Conservation (phyloP, 1,284 basidiomycete species). For the Cutaneotrichosporon sp. region DNA sequence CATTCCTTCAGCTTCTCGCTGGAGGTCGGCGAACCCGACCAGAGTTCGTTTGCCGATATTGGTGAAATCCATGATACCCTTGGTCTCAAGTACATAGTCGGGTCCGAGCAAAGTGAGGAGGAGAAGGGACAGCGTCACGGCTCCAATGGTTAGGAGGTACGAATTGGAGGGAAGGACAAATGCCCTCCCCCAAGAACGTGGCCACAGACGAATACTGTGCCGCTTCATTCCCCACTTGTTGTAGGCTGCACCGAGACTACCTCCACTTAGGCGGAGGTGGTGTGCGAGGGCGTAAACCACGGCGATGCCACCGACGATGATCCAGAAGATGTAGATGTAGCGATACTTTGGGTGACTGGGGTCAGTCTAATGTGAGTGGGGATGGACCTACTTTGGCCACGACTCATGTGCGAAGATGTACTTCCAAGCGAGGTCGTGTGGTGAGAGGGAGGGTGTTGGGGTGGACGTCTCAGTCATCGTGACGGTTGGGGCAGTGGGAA, state of each 20-base stretch:
- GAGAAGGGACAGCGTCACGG: slow-evolving; percentile 57
- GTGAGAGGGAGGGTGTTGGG: neutral
- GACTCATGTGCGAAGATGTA: slow-evolving; percentile 3
- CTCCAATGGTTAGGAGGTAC: slow-evolving; percentile 59
- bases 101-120: slow-evolving; percentile 58
- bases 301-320: slow-evolving; percentile 39
- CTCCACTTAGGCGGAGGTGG: slow-evolving; percentile 42
- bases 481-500: neutral
- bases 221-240: slow-evolving; percentile 43
- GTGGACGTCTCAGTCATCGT: neutral
- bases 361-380: neutral
- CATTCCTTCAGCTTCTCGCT: neutral
- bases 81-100: slow-evolving; percentile 63
- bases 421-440: slow-evolving; percentile 5
- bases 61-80: neutral
- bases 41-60: slow-evolving; percentile 15
- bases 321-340: slow-evolving; percentile 49
- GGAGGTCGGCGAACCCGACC: slow-evolving; percentile 24
- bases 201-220: slow-evolving; percentile 26
- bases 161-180: slow-evolving; percentile 64
- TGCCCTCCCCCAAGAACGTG: slow-evolving; percentile 51
- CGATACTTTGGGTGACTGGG: slow-evolving; percentile 35
- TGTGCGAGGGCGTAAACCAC: slow-evolving; percentile 42
- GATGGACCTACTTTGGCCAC: neutral
- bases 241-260: slow-evolving; percentile 40